Conservation (phyloP, 148 eudicot species). For the Euryodendron excelsum region DNA sequence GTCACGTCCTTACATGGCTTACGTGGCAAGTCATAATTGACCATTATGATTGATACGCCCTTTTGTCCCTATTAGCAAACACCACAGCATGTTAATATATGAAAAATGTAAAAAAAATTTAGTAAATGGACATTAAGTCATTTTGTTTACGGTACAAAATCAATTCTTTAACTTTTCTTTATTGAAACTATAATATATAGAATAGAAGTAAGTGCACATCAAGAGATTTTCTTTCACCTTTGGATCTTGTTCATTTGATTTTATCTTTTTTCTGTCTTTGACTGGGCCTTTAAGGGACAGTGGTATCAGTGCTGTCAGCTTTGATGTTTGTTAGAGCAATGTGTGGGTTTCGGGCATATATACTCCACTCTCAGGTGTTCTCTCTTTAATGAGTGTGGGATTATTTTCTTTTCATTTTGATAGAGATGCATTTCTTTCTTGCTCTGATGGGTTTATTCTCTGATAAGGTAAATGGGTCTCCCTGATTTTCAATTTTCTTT, state of each 20-base stretch:
- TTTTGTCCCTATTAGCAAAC: too few relatives aligned
- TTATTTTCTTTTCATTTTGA: too few relatives aligned
- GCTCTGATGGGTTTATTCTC: constrained; percentile 3
- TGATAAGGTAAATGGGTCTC: constrained; percentile 14
- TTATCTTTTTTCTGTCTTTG: neutral
- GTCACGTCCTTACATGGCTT: too few relatives aligned
- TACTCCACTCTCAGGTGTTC: neutral
- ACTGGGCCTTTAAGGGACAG: constrained; percentile 1
- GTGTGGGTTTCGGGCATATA: constrained; percentile 2
- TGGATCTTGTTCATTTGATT: neutral
- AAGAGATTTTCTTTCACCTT: neutral
- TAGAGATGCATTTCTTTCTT: neutral
- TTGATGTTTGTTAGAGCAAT: neutral
- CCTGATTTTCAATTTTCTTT: neutral
- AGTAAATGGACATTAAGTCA: too few relatives aligned
- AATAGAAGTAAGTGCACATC: too few relatives aligned
- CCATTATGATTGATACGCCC: too few relatives aligned
- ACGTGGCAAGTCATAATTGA: too few relatives aligned
- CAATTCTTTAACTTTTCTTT: too few relatives aligned
- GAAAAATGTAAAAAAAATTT: too few relatives aligned
- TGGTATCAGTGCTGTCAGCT: neutral
- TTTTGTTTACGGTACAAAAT: neutral
- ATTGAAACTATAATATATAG: too few relatives aligned
- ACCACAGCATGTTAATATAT: too few relatives aligned
- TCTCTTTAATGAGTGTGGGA: too few relatives aligned